These are phyloP conservation scores for Euphorbia celastroides DNA, from an alignment of 441 rosid genomes.

Conservation along the genomic window DNA sequence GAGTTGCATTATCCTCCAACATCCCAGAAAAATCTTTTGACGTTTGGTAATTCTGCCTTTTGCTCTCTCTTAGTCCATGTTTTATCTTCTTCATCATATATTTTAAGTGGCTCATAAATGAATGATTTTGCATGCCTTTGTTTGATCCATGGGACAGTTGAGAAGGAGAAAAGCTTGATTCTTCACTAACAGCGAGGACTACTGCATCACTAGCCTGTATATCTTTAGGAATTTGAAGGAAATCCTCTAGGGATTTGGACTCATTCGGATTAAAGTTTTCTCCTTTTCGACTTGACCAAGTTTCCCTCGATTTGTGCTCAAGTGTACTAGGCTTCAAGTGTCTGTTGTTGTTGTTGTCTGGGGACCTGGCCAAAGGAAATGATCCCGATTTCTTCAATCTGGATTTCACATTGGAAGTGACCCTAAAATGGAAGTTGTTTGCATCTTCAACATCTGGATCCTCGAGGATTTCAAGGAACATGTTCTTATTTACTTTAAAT, in stretches of 20 bases:
- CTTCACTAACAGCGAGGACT: constrained; percentile 13
- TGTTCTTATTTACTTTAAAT: constrained; percentile 45
- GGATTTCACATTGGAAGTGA: constrained; percentile 20
- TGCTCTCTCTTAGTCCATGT: constrained; percentile 44
- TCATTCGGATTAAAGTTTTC: constrained; percentile 19
- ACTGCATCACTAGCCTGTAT: constrained; percentile 10
- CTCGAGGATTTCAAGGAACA: constrained; percentile 41
- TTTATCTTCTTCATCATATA: constrained; percentile 55
- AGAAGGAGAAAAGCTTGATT: constrained; percentile 26
- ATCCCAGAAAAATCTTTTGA: constrained; percentile 12
- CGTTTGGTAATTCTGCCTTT: constrained; percentile 18
- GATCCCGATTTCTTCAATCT: constrained; percentile 67
- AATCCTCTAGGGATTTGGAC: constrained; percentile 20
- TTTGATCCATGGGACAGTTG: constrained; percentile 16
- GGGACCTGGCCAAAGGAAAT: constrained; percentile 52
- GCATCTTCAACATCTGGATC: constrained; percentile 33
- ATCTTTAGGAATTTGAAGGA: constrained; percentile 13
- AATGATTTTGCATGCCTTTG: constrained; percentile 46
- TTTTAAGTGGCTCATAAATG: constrained; percentile 41
- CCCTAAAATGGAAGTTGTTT: constrained; percentile 27
- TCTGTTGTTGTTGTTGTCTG: constrained; percentile 14
- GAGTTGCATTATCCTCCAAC: constrained; percentile 4
- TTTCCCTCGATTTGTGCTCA: constrained; percentile 65
- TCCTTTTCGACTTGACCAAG: constrained; percentile 47
- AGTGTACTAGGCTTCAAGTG: constrained; percentile 43